phyloP scores from a whole-genome alignment of 2,329 filamentous ascomycete species.

The Periconia sp. region DNA sequence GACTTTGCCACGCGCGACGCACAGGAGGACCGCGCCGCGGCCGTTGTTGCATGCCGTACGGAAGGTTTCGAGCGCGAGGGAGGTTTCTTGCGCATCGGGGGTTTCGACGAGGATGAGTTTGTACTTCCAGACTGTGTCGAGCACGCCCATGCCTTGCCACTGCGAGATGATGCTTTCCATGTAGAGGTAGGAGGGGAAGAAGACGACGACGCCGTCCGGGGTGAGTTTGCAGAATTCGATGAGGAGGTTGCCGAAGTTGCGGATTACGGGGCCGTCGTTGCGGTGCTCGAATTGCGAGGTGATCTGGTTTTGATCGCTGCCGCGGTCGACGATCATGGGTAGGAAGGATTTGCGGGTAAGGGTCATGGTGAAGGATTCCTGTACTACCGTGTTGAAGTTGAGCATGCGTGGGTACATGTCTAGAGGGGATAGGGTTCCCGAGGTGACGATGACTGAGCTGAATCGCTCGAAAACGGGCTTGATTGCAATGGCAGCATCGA shows the following conservation, averaged over 20 bases:
- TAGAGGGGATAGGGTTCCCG: constrained; percentile 91
- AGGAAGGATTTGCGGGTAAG: constrained; percentile 92
- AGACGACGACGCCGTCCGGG: constrained; percentile 96
- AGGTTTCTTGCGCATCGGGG: constrained; percentile 95
- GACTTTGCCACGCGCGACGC: constrained; percentile 95
- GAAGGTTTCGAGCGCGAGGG: constrained; percentile 92
- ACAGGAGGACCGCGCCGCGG: constrained; percentile 86
- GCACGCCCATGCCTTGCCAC: constrained; percentile 98
- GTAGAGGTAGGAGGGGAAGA: constrained; percentile 97
- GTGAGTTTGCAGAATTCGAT: constrained; percentile 96
- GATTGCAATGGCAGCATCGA: constrained; percentile 97
- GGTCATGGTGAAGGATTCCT: constrained; percentile 98
- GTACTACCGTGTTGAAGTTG: constrained; percentile 85
- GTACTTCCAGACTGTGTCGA: constrained; percentile 98
- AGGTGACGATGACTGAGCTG: constrained; percentile 97
- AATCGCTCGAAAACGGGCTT: constrained; percentile 97
- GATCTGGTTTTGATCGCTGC: constrained; percentile 89
- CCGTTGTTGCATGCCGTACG: constrained; percentile 97
- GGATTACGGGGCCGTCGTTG: constrained; percentile 93
- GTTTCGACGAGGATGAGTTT: constrained; percentile 98
- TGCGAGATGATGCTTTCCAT: constrained; percentile 99
- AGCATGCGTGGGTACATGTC: constrained; percentile 99
- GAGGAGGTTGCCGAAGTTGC: constrained; percentile 91
- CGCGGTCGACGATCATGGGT: constrained; percentile 95
- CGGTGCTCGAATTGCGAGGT: constrained; percentile 94